Percentiles rank a stretch among this genome's conserved stretches.
phyloP scores from a whole-genome alignment of 176 grass and related monocot genomes.

The Lolium perenne region DNA sequence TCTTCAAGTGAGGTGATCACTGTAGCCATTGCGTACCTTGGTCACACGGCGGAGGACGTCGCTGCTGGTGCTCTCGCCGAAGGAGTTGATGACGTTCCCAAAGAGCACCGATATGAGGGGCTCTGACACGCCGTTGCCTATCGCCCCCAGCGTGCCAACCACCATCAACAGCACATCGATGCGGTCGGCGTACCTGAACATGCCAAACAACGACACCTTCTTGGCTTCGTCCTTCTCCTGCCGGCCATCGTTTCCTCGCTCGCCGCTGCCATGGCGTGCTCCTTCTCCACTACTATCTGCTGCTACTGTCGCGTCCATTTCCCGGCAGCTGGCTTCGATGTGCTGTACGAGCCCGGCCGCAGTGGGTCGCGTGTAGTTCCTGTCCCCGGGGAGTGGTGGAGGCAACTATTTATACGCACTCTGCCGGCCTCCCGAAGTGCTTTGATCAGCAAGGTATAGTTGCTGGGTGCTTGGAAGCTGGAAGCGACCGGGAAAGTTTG shows the following conservation, averaged over 20 bases:
- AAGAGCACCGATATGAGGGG: conserved; percentile 62
- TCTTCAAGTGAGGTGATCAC: background rate
- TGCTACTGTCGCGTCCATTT: conserved; percentile 19
- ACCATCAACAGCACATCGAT: conserved; percentile 49
- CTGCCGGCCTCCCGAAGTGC: background rate
- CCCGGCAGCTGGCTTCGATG: background rate
- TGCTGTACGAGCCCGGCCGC: too few relatives aligned
- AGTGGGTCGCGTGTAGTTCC: background rate
- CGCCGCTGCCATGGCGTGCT: background rate
- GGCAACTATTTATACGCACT: conserved; percentile 19
- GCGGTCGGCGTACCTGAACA: conserved; percentile 59
- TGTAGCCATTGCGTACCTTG: conserved; percentile 40
- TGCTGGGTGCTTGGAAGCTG: background rate
- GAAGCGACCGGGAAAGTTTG: conserved; percentile 37
- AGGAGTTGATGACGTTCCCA: conserved; percentile 47
- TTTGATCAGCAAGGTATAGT: background rate
- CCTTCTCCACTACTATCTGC: background rate
- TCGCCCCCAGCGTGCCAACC: conserved; percentile 52
- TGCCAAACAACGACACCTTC: conserved; percentile 42
- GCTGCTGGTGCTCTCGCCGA: conserved; percentile 36
- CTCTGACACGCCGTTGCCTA: conserved; percentile 55
- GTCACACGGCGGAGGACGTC: conserved; percentile 44
- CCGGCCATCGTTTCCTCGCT: background rate
- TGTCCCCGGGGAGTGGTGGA: conserved; percentile 8
- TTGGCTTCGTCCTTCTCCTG: background rate